Percentiles rank a stretch among this genome's conserved stretches.
Evolutionary conservation across 129 eudicot genomes (phyloP).

Genomic region (Ambrosia trifida): DNA sequence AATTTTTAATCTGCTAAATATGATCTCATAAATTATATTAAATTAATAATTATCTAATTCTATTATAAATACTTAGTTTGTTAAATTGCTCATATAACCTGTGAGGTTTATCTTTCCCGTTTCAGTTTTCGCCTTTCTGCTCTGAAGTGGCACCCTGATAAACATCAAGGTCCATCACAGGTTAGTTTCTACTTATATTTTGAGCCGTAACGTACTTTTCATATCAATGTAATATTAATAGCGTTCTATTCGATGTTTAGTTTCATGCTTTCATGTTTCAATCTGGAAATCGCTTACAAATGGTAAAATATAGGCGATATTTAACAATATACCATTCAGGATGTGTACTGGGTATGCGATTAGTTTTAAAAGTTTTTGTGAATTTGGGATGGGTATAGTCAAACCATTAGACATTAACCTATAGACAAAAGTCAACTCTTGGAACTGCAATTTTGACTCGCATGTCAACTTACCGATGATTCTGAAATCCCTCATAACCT

Average conservation of each 20-base stretch:
- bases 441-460: neutral
- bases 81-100: constrained; percentile 1
- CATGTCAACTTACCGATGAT: neutral
- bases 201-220: neutral
- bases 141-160: constrained; percentile 97
- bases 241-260: neutral
- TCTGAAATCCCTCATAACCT: neutral
- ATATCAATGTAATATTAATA: neutral
- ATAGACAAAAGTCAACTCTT: constrained; percentile 12
- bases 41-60: neutral
- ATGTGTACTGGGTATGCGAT: too few relatives aligned
- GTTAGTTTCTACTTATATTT: constrained; percentile 40
- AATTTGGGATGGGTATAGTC: too few relatives aligned
- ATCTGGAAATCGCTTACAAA: neutral
- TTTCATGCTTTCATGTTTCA: neutral
- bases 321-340: too few relatives aligned
- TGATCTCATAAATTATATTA: constrained; percentile 5
- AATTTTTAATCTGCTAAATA: neutral
- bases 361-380: too few relatives aligned
- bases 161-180: constrained; percentile 82
- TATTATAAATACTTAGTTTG: neutral
- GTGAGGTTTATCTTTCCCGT: constrained; percentile 6
- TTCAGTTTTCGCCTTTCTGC: constrained; percentile 94
- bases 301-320: too few relatives aligned
- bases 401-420: neutral